Base-by-base conservation (phyloP, 352 stramenopile species). In the Phytophthora cactorum region DNA sequence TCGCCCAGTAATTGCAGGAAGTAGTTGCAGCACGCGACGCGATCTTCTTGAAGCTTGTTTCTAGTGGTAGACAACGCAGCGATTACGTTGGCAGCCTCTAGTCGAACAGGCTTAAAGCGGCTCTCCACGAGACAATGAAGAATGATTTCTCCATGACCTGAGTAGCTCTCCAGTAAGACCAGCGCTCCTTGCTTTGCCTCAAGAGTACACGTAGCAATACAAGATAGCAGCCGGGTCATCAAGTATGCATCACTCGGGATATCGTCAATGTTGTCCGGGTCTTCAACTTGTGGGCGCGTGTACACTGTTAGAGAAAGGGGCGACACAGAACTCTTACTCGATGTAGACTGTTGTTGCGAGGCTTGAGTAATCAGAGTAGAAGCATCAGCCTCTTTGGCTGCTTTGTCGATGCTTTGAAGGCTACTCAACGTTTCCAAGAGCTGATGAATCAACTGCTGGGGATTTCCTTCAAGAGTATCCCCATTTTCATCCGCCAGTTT, bases 201-300 rank as follows among this genome's bases (percentile, higher is more conserved):
- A 25, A 90, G 62, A 4, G 58, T 54, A 15, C 63, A 81, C 12
- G 78, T 81, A 22, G 81, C 53, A 44, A 91, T 75, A 43, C 72
- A 89, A 29, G 81, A 83, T 31, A 90, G 67, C 50, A 81, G 45
- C 22, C 79, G 65, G 39, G 78, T 87, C 75, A 89, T 84, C 52
- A 89, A 61, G 38, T 89, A 86, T 10, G 78, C 79, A 66, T 84
- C 74, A 22, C 73, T 72, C 12, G 82, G 80, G 14, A 86, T 77
- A 31, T 71, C 56, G 11, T 81, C 77, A 22, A 69, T 51, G 49
- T 89, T 88, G 55, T 89, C 79, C 9, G 59, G 68, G 27, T 89
- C 75, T 15, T 78, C 72, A 22, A 90, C 52, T 50, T 73, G 62
- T 25, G 82, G 71, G 6, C 72, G 71, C 2, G 29, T 38, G 31